These are phyloP conservation scores for Epichloe uncinata DNA, from an alignment of 2,329 filamentous ascomycete genomes.

Conservation along the genomic window DNA sequence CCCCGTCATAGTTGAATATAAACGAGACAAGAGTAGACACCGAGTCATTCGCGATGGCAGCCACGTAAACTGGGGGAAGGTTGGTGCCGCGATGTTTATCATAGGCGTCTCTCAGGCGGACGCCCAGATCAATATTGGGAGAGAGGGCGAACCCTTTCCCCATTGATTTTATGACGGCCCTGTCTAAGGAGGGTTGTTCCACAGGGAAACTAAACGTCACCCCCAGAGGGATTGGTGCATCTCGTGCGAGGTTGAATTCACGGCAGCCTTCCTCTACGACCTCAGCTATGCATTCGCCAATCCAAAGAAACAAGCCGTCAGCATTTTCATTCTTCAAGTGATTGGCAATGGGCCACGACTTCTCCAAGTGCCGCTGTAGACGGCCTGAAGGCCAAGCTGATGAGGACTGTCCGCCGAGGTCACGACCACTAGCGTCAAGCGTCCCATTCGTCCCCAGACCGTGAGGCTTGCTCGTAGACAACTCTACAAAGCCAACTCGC, in stretches of 20 bases:
- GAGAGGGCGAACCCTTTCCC: constrained; percentile 57
- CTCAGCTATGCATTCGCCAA: constrained; percentile 61
- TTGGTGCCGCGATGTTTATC: constrained; percentile 28
- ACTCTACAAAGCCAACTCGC: constrained; percentile 53
- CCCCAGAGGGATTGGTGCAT: constrained; percentile 44
- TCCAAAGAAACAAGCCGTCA: constrained; percentile 68
- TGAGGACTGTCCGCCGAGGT: neutral
- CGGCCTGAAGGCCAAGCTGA: constrained; percentile 14
- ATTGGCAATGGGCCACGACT: constrained; percentile 60
- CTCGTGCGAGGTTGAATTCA: constrained; percentile 25
- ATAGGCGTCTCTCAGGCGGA: constrained; percentile 46
- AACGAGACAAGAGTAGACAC: constrained; percentile 69
- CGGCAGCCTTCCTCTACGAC: constrained; percentile 49
- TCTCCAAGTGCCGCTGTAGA: constrained; percentile 49
- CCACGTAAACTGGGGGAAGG: constrained; percentile 56
- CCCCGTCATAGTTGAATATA: constrained; percentile 54
- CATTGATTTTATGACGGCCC: constrained; percentile 54
- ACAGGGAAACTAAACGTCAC: constrained; percentile 62
- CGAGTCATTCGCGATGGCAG: constrained; percentile 70
- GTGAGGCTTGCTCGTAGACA: constrained; percentile 25
- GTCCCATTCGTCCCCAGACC: neutral
- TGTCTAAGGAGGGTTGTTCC: constrained; percentile 47
- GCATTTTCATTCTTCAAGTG: constrained; percentile 62
- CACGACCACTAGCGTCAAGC: constrained; percentile 6
- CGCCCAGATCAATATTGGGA: constrained; percentile 45